Evolutionary conservation across 345 rosid species (phyloP).

Genomic region (Gossypium rotundifolium): DNA sequence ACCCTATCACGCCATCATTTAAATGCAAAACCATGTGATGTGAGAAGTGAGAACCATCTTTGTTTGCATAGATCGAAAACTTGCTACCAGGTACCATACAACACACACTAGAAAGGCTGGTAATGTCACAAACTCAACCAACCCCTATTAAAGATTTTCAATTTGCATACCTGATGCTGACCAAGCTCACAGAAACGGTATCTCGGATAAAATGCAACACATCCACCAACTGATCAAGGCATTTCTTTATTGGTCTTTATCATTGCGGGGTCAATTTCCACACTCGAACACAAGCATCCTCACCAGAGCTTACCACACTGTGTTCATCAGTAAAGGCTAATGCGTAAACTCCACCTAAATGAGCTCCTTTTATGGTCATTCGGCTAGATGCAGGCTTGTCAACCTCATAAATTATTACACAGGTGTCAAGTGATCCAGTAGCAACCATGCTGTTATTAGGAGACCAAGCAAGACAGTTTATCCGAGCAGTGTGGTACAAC

Average conservation of each 20-base stretch:
- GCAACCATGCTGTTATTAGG: conserved; percentile 62
- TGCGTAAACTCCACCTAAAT: conserved; percentile 66
- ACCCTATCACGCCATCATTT: background rate
- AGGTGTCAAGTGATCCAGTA: conserved; percentile 68
- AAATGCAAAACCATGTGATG: background rate
- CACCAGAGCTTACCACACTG: conserved; percentile 60
- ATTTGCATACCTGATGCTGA: background rate
- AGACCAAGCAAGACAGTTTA: conserved; percentile 76
- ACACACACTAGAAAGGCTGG: background rate
- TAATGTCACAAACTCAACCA: conserved; percentile 7
- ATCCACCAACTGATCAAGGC: background rate
- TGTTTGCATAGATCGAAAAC: background rate
- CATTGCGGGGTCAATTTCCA: conserved; percentile 35
- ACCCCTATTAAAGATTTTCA: background rate
- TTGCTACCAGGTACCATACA: background rate
- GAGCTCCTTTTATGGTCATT: conserved; percentile 57
- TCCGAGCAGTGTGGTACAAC: conserved; percentile 69
- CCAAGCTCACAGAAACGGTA: background rate
- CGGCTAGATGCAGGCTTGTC: conserved; percentile 66
- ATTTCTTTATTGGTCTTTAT: background rate
- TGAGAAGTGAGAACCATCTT: background rate
- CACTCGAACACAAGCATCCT: conserved; percentile 65
- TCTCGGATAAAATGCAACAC: background rate
- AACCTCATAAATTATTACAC: conserved; percentile 59
- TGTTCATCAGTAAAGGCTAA: conserved; percentile 46